phyloP scores from a whole-genome alignment of 306 rosid species.

The Corylus americana region DNA sequence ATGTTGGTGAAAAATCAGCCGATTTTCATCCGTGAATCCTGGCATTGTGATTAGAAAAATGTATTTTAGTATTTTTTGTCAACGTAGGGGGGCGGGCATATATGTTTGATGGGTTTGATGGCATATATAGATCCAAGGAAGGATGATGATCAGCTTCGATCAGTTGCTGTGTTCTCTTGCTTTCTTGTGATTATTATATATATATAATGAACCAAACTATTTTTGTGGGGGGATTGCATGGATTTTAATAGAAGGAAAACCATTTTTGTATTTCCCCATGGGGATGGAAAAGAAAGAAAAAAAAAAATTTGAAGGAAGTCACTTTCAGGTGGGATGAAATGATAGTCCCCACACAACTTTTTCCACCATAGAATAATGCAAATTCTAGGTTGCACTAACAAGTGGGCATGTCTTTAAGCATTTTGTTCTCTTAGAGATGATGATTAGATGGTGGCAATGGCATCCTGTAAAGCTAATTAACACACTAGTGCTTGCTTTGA shows the following conservation, averaged over 20 bases:
- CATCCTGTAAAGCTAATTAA: constrained; percentile 44
- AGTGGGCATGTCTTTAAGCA: constrained; percentile 40
- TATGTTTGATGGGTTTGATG: neutral
- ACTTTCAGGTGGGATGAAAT: constrained; percentile 38
- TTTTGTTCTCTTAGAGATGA: constrained; percentile 24
- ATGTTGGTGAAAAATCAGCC: neutral
- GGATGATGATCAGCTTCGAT: neutral
- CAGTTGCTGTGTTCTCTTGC: neutral
- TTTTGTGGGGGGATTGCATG: neutral
- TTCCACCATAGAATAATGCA: constrained; percentile 51
- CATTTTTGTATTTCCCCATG: neutral
- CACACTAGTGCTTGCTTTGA: constrained; percentile 21
- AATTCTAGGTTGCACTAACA: constrained; percentile 32
- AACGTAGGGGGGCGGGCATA: neutral
- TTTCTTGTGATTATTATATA: too few relatives aligned
- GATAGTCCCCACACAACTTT: constrained; percentile 50
- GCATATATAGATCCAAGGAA: neutral
- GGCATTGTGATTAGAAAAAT: constrained; percentile 9
- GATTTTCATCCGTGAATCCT: constrained; percentile 13
- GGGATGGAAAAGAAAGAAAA: too few relatives aligned
- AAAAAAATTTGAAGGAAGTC: neutral
- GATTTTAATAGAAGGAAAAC: neutral
- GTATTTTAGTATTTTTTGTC: neutral
- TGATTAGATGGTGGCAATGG: constrained; percentile 32
- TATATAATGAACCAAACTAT: too few relatives aligned